Evolutionary conservation across 208 protist genomes (phyloP), one percentile per base, ranked within the genome.

Genomic region (Wallacemonas sp.): DNA sequence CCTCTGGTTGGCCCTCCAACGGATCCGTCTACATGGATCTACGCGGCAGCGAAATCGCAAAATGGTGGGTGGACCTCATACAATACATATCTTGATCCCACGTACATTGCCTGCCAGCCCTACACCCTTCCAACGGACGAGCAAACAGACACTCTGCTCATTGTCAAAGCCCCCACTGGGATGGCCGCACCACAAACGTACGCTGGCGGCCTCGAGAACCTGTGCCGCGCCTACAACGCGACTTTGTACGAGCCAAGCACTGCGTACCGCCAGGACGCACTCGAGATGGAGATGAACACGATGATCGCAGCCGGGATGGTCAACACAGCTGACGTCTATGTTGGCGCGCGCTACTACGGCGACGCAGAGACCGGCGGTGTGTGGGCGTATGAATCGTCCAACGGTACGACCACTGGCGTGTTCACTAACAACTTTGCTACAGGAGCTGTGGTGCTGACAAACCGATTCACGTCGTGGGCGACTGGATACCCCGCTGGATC

Each of bases 401-500:
- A 17, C 19, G 52, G 52, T 14, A 16, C 19, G 4, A 23, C 47
- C 2, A 21, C 47, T 3, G 52, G 30, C 52, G 52, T 58, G 14
- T 58, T 43, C 52, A 58, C 52, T 24, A 58, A 6, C 4, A 58
- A 58, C 26, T 58, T 43, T 21, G 52, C 29, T 6, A 8, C 2
- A 6, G 52, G 9, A 2, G 32, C 26, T 41, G 29, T 26, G 6
- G 32, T 39, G 52, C 6, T 29, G 26, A 11, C n/a, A 17, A n/a
- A 41, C 52, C n/a, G 52, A 17, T 58, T 26, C 52, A 43, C 52
- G 23, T 9, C 6, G n/a, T 58, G 52, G 52, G 52, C 32, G 30
- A 14, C 14, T 3, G 29, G 14, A 4, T 43, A 58, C n/a, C 52
- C 52, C 23, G 9, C 30, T 33, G 30, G 26, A 3, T 1, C 26